Evolutionary conservation across 2,329 filamentous ascomycete genomes (phyloP).

Genomic region (Pseudogymnoascus destructans): DNA sequence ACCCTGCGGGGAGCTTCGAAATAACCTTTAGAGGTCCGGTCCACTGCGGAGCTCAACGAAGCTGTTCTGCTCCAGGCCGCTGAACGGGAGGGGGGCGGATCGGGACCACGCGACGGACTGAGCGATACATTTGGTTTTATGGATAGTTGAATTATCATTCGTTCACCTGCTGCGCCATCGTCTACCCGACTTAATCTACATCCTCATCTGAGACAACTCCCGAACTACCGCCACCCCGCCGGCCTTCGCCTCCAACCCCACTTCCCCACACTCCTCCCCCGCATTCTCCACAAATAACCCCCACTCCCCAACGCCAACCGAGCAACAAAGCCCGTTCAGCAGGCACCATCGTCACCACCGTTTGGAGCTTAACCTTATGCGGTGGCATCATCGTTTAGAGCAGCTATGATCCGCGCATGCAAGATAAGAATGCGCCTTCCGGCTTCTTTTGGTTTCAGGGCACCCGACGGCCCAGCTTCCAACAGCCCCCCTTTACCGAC

Average conservation of each 20-base stretch:
- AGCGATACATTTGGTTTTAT: neutral
- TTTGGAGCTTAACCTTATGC: neutral
- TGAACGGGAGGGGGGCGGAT: neutral
- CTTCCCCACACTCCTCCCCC: constrained; percentile 1
- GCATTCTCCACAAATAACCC: neutral
- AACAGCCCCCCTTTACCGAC: neutral
- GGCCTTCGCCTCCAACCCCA: neutral
- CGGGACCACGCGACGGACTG: neutral
- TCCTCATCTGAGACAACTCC: neutral
- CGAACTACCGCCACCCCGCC: neutral
- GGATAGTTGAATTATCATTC: neutral
- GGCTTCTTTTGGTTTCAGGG: neutral
- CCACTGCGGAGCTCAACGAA: neutral
- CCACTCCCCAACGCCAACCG: neutral
- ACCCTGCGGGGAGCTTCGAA: neutral
- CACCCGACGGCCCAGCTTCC: neutral
- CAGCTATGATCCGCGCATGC: neutral
- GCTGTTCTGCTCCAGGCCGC: neutral
- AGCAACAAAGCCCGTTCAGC: neutral
- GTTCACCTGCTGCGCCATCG: neutral
- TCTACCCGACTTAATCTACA: neutral
- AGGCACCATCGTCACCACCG: neutral
- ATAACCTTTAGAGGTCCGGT: neutral
- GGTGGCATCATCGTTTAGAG: neutral
- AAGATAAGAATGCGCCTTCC: neutral